Conservation (phyloP, 2,329 filamentous ascomycete genomes). For the Orbilia ellipsospora region DNA sequence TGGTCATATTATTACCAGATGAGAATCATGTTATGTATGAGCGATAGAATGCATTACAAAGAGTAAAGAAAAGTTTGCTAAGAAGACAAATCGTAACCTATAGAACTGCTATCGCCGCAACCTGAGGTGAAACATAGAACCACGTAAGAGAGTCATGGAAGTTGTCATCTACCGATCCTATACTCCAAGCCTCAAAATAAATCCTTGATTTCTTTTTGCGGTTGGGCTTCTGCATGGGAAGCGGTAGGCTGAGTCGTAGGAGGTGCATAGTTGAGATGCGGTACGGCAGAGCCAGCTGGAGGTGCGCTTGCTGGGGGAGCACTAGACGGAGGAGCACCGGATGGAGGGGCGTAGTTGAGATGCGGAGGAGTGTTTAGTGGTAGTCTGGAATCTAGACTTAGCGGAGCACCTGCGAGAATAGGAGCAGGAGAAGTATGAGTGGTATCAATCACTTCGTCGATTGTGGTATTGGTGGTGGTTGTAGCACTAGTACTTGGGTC, state of each 20-base stretch:
- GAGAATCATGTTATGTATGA: background rate
- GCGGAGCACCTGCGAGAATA: background rate
- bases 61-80: background rate
- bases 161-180: background rate
- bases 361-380: background rate
- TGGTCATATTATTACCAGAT: too few species aligned
- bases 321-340: background rate
- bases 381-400: background rate
- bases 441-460: constrained; percentile 36
- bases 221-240: constrained; percentile 3
- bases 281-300: too few species aligned
- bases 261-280: too few species aligned
- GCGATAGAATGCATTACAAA: constrained; percentile 4
- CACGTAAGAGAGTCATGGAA: background rate
- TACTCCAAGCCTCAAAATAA: constrained; percentile 17
- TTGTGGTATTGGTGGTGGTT: constrained; percentile 44
- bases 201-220: constrained; percentile 27
- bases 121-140: background rate
- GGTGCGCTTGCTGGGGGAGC: background rate
- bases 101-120: background rate
- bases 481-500: constrained; percentile 46
- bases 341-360: background rate
- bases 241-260: background rate
- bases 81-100: background rate
- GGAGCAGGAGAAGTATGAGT: background rate